phyloP scores from a whole-genome alignment of 345 rosid species.

The Eucalyptus shirleyi region DNA sequence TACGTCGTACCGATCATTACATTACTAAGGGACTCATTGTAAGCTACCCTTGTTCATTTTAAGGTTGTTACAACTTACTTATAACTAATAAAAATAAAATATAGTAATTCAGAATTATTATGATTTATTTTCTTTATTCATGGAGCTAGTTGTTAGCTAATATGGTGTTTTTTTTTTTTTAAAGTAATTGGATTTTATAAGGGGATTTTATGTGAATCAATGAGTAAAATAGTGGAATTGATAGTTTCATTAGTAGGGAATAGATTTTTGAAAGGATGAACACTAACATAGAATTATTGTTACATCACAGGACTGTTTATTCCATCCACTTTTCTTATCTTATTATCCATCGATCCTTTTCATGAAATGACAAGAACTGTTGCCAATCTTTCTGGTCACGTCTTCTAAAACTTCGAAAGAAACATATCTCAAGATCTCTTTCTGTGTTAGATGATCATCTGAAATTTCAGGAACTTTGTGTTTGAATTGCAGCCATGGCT shows the following conservation, averaged over 20 bases:
- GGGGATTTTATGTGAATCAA: background rate
- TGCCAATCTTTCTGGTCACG: background rate
- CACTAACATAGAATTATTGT: background rate
- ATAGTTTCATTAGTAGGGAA: background rate
- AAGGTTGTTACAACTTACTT: background rate
- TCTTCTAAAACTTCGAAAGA: background rate
- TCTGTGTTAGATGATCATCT: background rate
- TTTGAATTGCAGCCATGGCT: conserved; percentile 39
- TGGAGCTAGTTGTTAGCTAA: background rate
- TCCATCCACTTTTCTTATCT: too few relatives aligned
- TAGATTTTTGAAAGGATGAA: background rate
- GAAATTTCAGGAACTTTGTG: background rate
- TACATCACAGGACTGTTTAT: too few relatives aligned
- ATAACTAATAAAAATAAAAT: background rate
- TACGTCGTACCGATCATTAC: background rate
- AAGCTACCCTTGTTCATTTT: background rate
- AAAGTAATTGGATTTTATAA: background rate
- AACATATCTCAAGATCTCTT: background rate
- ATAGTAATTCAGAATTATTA: background rate
- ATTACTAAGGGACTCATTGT: background rate
- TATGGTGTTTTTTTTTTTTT: background rate
- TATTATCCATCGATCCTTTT: background rate
- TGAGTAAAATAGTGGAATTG: background rate
- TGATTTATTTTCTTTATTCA: background rate
- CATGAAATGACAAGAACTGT: background rate